Evolutionary conservation across 2,329 filamentous ascomycete genomes (phyloP), one percentile per base, ranked within the genome.

Genomic region (Colletotrichum navitas): DNA sequence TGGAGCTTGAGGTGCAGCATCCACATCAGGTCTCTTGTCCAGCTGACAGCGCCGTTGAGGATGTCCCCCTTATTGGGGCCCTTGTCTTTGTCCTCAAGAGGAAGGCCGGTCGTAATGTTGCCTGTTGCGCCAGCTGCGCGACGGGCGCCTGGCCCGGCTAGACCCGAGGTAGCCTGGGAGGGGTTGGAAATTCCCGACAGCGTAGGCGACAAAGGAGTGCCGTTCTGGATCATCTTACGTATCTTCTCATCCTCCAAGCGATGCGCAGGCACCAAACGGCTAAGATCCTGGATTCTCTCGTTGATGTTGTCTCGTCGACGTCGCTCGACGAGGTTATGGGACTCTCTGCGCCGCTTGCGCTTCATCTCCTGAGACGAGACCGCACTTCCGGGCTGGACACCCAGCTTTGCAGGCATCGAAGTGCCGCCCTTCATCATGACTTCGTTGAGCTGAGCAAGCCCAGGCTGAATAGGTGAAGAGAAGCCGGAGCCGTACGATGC

Each of bases 1-100:
- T 96, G 92, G 75, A 97, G 88, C 83, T 97, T 97, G 78, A 93
- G 88, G 79, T 97, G 91, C 71, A 97, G 85, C 84, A 97, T 92
- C 96, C 96, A 98, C 94, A 98, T 97, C 63, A 99, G 87, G 83
- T 99, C 96, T 74, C 95, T 91, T 73, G 94, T 98, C 96, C 96
- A 99, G 82, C 94, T 94, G 65, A 98, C 96, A 43, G 95, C 93
- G 39, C 96, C 95, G 78, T 98, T 98, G 77, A 99, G 91, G 71
- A 99, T 98, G 77, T 99, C 96, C 60, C 96, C 96, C 84, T 99
- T 99, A 86, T 98, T 98, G 7, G 96, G 96, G 0, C 96, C 96
- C 80, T 98, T 98, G 83, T 99, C 96, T 81, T 98, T 98, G 76
- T 98, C 96, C 77, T 99, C 96, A 45, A 97, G 89, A 0, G 96